A percentile compares a stretch with the other conserved stretches of the same genome.
Evolutionary conservation across 2,329 filamentous ascomycete species (phyloP).

Genomic region (Fonsecaea pedrosoi): DNA sequence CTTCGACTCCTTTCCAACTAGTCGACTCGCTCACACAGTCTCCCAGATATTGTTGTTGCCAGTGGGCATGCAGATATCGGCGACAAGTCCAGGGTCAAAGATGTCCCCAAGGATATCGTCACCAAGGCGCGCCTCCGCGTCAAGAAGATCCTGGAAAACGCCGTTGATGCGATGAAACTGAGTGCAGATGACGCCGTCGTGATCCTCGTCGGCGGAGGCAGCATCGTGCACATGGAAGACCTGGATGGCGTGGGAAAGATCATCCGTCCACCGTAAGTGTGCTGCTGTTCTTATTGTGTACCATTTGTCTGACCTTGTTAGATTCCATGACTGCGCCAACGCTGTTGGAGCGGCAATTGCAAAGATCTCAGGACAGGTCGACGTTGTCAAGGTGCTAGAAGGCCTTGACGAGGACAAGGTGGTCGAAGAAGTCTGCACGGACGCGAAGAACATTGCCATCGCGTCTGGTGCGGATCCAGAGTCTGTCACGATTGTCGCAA

Average conservation of each 20-base stretch:
- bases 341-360: conserved; percentile 67
- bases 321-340: conserved; percentile 63
- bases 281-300: background rate
- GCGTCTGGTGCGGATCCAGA: conserved; percentile 28
- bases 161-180: conserved; percentile 64
- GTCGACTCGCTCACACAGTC: background rate
- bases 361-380: conserved; percentile 61
- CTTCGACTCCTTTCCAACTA: conserved; percentile 30
- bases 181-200: conserved; percentile 58
- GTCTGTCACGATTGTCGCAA: conserved; percentile 42
- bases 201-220: conserved; percentile 65
- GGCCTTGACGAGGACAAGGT: conserved; percentile 39
- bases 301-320: background rate
- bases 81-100: conserved; percentile 36
- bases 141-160: conserved; percentile 57
- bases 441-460: conserved; percentile 36
- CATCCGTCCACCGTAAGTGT: conserved; percentile 53
- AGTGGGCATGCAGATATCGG: conserved; percentile 43
- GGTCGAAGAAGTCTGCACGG: conserved; percentile 36
- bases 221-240: conserved; percentile 57
- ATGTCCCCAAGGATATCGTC: conserved; percentile 44
- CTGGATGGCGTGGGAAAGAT: conserved; percentile 60
- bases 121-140: conserved; percentile 49
- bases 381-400: conserved; percentile 54
- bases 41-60: conserved; percentile 54